Evolutionary conservation across 345 rosid species (phyloP).

Genomic region (Camelina neglecta): DNA sequence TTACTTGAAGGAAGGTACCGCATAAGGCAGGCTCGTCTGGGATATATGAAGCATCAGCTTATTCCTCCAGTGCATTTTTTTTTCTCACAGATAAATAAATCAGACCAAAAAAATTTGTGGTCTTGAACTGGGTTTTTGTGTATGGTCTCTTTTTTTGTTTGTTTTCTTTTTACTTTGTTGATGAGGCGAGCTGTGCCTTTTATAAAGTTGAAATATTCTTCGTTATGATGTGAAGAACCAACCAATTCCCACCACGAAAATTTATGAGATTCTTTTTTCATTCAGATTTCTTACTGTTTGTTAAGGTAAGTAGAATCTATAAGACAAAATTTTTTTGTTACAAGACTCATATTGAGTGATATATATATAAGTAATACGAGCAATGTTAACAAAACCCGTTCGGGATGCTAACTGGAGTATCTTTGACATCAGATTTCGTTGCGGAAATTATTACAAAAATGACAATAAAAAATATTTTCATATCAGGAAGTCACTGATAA

Average conservation of each 20-base stretch:
- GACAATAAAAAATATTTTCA: no score
- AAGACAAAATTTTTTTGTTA: no score
- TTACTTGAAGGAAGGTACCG: slow-evolving; percentile 70
- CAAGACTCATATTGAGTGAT: no score
- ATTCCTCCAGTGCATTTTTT: slow-evolving; percentile 20
- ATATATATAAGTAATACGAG: no score
- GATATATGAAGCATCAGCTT: background rate
- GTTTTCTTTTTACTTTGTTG: background rate
- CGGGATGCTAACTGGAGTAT: no score
- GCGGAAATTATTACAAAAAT: no score
- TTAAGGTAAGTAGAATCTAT: no score
- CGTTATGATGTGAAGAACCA: slow-evolving; percentile 19
- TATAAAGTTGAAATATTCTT: slow-evolving; percentile 24
- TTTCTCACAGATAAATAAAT: slow-evolving; percentile 21
- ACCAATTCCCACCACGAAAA: background rate
- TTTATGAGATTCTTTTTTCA: background rate
- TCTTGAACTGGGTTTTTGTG: slow-evolving; percentile 20
- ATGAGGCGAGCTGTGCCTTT: slow-evolving; percentile 24
- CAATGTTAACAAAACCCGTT: no score
- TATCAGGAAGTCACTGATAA: no score
- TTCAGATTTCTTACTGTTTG: background rate
- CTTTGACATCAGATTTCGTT: no score
- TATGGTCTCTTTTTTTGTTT: background rate
- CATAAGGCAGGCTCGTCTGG: slow-evolving; percentile 28
- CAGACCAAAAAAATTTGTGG: slow-evolving; percentile 22